A percentile compares a stretch with the other conserved stretches of the same genome.
Conservation (phyloP, 768 basidiomycete species). For the Tulasnella calospora region DNA sequence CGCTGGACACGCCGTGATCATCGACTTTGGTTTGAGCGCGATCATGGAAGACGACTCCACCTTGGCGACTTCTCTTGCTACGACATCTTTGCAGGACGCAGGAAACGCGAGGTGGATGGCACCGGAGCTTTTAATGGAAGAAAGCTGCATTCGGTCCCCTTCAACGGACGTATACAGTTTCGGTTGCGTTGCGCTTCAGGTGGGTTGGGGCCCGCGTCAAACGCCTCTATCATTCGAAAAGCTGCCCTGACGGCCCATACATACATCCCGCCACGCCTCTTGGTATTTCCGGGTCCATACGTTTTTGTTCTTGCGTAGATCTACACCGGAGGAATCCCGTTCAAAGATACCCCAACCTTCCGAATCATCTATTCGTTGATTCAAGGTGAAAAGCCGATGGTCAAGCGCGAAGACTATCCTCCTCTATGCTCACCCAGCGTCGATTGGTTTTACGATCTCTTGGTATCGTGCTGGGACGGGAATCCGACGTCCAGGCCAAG, state of each 20-base stretch:
- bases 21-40: neutral
- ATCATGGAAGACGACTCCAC: neutral
- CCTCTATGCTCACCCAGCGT: neutral
- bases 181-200: neutral
- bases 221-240: no score
- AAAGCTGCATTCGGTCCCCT: neutral
- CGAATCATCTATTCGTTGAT: neutral
- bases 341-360: neutral
- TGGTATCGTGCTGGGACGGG: neutral
- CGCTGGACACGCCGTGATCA: neutral
- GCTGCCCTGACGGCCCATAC: neutral
- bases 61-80: neutral
- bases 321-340: neutral
- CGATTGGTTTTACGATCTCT: neutral
- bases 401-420: neutral
- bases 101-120: constrained; percentile 11
- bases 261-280: neutral
- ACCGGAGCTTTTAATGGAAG: neutral
- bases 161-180: constrained; percentile 2
- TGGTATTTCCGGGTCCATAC: no score
- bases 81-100: neutral
- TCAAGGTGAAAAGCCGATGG: neutral
- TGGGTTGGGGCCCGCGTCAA: neutral
- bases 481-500: neutral
- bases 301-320: neutral